These are phyloP conservation scores for Entelexis sorbosivorans DNA, from an alignment of 1,139 yeast species.

Conservation along the genomic window DNA sequence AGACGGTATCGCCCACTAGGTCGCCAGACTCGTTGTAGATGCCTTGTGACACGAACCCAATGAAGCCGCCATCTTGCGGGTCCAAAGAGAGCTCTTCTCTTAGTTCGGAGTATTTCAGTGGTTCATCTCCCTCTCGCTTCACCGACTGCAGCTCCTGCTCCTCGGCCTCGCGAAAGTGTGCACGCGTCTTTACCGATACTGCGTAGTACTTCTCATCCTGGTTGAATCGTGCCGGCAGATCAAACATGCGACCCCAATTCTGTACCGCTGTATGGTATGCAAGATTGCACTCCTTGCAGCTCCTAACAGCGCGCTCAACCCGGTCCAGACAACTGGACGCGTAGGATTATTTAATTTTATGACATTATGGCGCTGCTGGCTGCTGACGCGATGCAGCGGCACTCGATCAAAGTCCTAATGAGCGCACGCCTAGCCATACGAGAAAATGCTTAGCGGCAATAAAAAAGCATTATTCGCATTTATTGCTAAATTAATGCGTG, in stretches of 20 bases:
- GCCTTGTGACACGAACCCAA: conserved; percentile 17
- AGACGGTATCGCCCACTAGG: conserved; percentile 8
- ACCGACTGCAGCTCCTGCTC: neutral
- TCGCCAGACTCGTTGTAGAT: conserved; percentile 10
- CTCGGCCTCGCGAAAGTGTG: neutral
- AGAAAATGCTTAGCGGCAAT: too few relatives aligned
- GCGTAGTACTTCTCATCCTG: conserved; percentile 8
- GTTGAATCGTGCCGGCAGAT: conserved; percentile 11
- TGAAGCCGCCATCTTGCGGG: conserved; percentile 5
- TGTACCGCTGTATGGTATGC: too few relatives aligned
- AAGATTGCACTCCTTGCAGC: too few relatives aligned
- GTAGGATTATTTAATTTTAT: neutral
- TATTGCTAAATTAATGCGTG: too few relatives aligned
- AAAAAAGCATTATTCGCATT: too few relatives aligned
- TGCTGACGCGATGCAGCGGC: neutral
- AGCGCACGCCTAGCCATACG: too few relatives aligned
- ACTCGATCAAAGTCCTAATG: too few relatives aligned
- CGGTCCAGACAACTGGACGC: neutral
- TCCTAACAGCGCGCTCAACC: too few relatives aligned
- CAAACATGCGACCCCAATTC: conserved; percentile 9
- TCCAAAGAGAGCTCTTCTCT: neutral
- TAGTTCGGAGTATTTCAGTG: neutral
- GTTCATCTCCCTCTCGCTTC: neutral
- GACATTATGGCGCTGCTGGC: neutral
- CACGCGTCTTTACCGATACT: neutral